Evolutionary conservation across 306 rosid genomes (phyloP).

Genomic region (Amphicarpaea edgeworthii): DNA sequence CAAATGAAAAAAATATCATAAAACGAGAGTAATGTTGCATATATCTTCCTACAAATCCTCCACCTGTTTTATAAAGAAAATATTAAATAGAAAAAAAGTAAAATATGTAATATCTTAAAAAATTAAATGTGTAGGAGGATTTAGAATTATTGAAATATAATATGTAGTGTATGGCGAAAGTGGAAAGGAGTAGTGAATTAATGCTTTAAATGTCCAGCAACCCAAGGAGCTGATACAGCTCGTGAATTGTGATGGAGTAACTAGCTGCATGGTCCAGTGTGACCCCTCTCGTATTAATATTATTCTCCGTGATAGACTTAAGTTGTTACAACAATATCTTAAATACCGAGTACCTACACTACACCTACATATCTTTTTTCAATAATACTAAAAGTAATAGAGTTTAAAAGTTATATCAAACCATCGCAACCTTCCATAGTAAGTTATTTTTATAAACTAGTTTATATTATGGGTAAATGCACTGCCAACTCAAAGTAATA

Average conservation of each 20-base stretch:
- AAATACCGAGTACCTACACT: slow-evolving; percentile 39
- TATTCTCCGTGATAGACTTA: slow-evolving; percentile 1
- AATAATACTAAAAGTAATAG: neutral
- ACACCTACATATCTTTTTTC: slow-evolving; percentile 6
- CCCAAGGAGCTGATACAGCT: slow-evolving; percentile 1
- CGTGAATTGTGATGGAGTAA: slow-evolving; percentile 7
- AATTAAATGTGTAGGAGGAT: neutral
- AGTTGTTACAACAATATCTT: slow-evolving; percentile 46
- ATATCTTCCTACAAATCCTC: neutral
- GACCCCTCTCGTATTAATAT: slow-evolving; percentile 36
- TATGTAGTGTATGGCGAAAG: slow-evolving; percentile 22
- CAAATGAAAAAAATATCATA: neutral
- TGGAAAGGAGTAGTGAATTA: slow-evolving; percentile 20
- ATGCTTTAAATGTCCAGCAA: slow-evolving; percentile 43
- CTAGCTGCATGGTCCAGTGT: slow-evolving; percentile 43
- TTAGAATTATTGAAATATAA: neutral
- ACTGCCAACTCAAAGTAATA: no score
- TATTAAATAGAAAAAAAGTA: neutral
- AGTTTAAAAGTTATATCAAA: no score
- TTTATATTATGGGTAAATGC: no score
- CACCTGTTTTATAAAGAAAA: neutral
- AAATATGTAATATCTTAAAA: neutral
- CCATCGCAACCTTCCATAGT: no score
- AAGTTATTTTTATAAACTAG: no score
- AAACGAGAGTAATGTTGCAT: neutral